phyloP scores from a whole-genome alignment of 345 rosid genomes.

The Stellera chamaejasme region DNA sequence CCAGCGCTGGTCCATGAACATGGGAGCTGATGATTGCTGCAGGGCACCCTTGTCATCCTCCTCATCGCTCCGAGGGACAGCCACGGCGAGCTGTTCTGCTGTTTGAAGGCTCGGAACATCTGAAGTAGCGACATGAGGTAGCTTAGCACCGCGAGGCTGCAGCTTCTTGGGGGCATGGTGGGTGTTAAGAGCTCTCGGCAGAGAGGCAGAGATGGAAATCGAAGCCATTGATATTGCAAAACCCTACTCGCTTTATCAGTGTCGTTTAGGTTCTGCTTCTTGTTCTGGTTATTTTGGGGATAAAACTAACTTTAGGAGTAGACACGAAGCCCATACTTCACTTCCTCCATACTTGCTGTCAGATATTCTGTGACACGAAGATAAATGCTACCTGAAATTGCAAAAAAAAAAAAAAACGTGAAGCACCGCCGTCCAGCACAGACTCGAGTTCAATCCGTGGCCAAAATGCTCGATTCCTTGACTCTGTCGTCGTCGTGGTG shows the following conservation, averaged over 20 bases:
- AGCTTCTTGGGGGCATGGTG: conserved; percentile 17
- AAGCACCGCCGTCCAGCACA: too few relatives aligned
- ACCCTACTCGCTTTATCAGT: neutral
- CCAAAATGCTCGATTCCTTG: too few relatives aligned
- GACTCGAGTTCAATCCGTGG: too few relatives aligned
- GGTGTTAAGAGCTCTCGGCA: conserved; percentile 21
- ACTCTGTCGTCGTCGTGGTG: too few relatives aligned
- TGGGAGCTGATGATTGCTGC: conserved; percentile 18
- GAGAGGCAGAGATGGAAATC: conserved; percentile 39
- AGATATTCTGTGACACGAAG: too few relatives aligned
- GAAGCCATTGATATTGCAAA: conserved; percentile 26
- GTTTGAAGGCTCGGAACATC: conserved; percentile 13
- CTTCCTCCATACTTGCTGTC: neutral
- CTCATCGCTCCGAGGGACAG: conserved; percentile 5
- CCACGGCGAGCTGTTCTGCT: conserved; percentile 13
- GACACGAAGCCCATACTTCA: conserved; percentile 17
- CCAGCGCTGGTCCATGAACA: conserved; percentile 36
- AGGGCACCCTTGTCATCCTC: conserved; percentile 9
- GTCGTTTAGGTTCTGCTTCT: neutral
- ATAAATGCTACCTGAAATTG: too few relatives aligned
- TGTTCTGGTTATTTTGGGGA: neutral
- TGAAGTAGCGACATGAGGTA: conserved; percentile 20
- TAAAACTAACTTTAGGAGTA: neutral
- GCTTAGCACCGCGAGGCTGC: conserved; percentile 15
- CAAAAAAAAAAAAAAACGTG: too few relatives aligned